Percentiles rank a stretch among this genome's conserved stretches.
phyloP scores from a whole-genome alignment of 768 basidiomycete species.

The Artomyces pyxidatus region DNA sequence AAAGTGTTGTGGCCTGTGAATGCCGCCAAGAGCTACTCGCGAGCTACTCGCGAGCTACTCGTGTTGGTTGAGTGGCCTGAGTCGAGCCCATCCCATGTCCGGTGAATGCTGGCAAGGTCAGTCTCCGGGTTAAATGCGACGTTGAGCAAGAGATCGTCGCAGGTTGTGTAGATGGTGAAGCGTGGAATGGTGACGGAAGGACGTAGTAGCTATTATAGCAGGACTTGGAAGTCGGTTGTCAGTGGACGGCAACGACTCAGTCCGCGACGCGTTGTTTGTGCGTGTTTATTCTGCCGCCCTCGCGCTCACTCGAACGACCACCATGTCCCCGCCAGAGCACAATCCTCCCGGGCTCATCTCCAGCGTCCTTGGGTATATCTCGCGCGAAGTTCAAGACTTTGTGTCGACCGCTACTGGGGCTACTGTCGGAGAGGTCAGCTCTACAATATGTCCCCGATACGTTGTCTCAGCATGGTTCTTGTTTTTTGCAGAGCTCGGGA shows the following conservation, averaged over 20 bases:
- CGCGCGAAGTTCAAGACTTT: constrained; percentile 65
- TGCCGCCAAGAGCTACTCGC: too few relatives aligned
- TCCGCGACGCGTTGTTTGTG: constrained; percentile 5
- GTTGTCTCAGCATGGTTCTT: neutral
- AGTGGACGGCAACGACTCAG: neutral
- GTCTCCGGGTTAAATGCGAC: too few relatives aligned
- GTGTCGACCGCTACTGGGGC: constrained; percentile 56
- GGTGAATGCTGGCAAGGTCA: too few relatives aligned
- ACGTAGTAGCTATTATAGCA: too few relatives aligned
- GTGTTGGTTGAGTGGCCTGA: too few relatives aligned
- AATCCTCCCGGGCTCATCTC: constrained; percentile 39
- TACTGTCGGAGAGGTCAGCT: constrained; percentile 10
- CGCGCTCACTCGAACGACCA: neutral
- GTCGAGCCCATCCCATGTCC: too few relatives aligned
- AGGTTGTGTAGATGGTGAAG: too few relatives aligned
- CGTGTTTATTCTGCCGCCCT: neutral
- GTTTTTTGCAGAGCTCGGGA: neutral
- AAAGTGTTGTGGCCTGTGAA: too few relatives aligned
- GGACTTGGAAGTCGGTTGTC: too few relatives aligned
- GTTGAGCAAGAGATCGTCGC: too few relatives aligned
- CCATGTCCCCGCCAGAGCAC: neutral
- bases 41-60: too few relatives aligned
- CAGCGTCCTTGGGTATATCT: constrained; percentile 61
- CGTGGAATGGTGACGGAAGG: too few relatives aligned
- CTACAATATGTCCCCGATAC: neutral